phyloP scores from a whole-genome alignment of 345 rosid genomes.

The Isatis tinctoria region DNA sequence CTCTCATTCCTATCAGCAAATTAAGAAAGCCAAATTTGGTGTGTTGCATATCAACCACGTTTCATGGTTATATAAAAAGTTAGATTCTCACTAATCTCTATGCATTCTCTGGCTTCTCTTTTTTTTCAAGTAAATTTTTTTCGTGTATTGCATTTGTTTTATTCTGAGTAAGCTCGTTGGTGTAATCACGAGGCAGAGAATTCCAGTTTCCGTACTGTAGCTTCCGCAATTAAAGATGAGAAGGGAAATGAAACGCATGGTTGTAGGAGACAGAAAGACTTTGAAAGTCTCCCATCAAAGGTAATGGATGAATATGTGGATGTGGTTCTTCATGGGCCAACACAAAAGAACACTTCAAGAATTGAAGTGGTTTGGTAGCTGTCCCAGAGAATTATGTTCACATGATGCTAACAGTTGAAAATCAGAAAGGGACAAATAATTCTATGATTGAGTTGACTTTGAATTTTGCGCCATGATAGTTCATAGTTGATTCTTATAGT shows the following conservation, averaged over 20 bases:
- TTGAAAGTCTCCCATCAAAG: conserved; percentile 21
- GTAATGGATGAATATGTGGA: conserved; percentile 19
- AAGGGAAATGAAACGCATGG: conserved; percentile 13
- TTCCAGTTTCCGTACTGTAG: background rate
- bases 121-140: background rate
- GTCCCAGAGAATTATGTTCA: conserved; percentile 2
- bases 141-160: background rate
- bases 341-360: background rate
- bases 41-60: background rate
- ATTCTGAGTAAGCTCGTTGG: background rate
- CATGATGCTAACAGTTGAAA: conserved; percentile 13
- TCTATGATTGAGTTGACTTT: background rate
- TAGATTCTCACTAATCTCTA: background rate
- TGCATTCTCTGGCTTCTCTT: background rate
- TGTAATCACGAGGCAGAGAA: background rate
- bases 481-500: background rate
- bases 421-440: conserved; percentile 3
- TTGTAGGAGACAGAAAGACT: conserved; percentile 20
- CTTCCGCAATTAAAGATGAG: background rate
- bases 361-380: conserved; percentile 1
- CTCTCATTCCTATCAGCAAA: background rate
- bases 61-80: background rate
- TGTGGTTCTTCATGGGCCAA: conserved; percentile 13
- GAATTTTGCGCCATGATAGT: background rate
- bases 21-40: background rate